Percentiles rank a stretch among this genome's conserved stretches.
phyloP scores from a whole-genome alignment of 2,329 filamentous ascomycete genomes.

The Ceratocystis harringtonii region DNA sequence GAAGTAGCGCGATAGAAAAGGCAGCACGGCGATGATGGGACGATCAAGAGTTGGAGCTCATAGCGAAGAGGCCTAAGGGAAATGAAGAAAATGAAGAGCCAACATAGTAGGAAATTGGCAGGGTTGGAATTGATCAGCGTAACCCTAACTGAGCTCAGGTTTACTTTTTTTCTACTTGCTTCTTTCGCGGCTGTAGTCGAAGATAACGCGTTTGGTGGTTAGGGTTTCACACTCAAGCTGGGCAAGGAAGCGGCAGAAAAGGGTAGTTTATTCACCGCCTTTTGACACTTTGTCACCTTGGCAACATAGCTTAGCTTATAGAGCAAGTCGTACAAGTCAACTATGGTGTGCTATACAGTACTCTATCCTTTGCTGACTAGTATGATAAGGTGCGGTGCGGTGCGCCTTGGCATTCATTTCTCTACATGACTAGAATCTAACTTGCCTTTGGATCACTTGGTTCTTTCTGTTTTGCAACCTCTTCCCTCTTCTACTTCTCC shows the following conservation, averaged over 20 bases:
- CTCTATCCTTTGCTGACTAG: too few relatives aligned
- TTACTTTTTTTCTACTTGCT: not conserved
- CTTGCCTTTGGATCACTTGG: not conserved
- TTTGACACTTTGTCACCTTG: not conserved
- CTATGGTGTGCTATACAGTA: too few relatives aligned
- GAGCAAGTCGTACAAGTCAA: not conserved
- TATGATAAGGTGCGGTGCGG: too few relatives aligned
- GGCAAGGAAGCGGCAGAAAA: conserved; percentile 11
- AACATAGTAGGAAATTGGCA: not conserved
- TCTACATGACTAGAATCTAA: too few relatives aligned
- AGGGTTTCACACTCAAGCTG: conserved; percentile 8
- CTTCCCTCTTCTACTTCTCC: not conserved
- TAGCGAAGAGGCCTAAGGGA: not conserved
- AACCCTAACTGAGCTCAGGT: not conserved
- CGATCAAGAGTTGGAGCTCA: not conserved
- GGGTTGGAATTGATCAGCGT: too few relatives aligned
- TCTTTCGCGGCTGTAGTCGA: not conserved
- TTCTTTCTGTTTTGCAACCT: not conserved
- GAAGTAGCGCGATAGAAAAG: not conserved
- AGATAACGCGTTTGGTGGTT: not conserved
- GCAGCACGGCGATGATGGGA: not conserved
- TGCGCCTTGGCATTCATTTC: too few relatives aligned
- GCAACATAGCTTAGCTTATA: not conserved
- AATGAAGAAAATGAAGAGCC: not conserved
- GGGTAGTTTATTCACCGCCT: conserved; percentile 6